Conservation (phyloP, 495 filamentous ascomycete species). For the Cercophora sp. region DNA sequence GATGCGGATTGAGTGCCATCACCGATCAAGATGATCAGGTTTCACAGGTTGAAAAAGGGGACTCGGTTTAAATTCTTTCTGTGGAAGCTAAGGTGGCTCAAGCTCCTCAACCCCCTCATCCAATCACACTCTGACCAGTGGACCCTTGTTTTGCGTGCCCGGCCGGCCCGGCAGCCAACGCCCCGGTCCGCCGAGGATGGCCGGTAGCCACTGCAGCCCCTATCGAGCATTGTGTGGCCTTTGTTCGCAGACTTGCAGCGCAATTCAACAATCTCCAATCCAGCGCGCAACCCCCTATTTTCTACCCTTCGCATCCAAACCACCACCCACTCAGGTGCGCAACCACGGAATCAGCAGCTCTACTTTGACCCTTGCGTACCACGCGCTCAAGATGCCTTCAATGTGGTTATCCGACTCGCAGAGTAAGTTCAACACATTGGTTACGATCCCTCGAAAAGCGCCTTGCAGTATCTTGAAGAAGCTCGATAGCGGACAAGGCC, state of each 20-base stretch:
- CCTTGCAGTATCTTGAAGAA: too few relatives aligned
- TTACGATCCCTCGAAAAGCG: background rate
- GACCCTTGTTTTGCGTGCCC: background rate
- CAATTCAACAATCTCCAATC: background rate
- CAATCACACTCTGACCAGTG: constrained; percentile 5
- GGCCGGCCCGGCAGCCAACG: background rate
- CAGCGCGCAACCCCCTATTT: background rate
- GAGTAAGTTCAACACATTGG: constrained; percentile 78
- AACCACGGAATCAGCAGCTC: background rate
- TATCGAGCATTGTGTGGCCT: background rate
- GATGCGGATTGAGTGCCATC: too few relatives aligned
- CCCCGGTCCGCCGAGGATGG: background rate
- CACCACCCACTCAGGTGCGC: too few relatives aligned
- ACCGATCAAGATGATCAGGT: too few relatives aligned
- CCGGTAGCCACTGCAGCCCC: background rate
- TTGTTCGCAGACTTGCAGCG: background rate
- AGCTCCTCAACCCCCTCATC: background rate
- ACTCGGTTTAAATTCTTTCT: background rate
- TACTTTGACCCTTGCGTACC: background rate
- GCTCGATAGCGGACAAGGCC: too few relatives aligned
- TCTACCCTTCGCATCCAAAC: background rate
- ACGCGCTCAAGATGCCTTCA: constrained; percentile 41
- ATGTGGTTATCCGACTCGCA: constrained; percentile 97
- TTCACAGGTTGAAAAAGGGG: too few relatives aligned
- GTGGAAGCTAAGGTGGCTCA: background rate